These are phyloP conservation scores for Morella rubra DNA, from an alignment of 306 rosid species.

Conservation along the genomic window DNA sequence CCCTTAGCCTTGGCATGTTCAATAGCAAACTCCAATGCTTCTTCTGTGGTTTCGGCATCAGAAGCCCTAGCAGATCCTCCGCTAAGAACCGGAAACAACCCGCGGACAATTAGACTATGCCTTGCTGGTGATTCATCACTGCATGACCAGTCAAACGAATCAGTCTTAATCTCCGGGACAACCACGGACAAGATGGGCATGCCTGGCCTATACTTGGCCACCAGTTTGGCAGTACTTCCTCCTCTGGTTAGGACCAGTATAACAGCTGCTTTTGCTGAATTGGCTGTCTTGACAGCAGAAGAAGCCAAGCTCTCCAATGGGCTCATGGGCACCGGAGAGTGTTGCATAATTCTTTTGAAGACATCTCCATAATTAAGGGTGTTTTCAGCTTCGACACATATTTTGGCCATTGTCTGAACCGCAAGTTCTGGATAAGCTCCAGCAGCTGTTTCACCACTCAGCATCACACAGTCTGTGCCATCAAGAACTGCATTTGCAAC, in stretches of 20 bases:
- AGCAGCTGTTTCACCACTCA: conserved; percentile 93
- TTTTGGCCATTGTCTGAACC: conserved; percentile 77
- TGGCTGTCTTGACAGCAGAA: conserved; percentile 82
- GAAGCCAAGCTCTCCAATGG: conserved; percentile 89
- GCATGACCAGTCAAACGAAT: conserved; percentile 91
- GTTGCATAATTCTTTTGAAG: conserved; percentile 81
- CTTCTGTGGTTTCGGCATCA: conserved; percentile 83
- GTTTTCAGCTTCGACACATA: conserved; percentile 80
- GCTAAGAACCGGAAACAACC: conserved; percentile 82
- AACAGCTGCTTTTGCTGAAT: conserved; percentile 72
- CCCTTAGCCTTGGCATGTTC: conserved; percentile 73
- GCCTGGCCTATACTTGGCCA: conserved; percentile 97
- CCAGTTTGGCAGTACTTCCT: conserved; percentile 87
- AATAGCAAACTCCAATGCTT: conserved; percentile 79
- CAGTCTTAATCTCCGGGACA: conserved; percentile 90
- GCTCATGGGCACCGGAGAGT: conserved; percentile 86
- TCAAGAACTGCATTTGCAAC: conserved; percentile 91
- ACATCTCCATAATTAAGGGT: conserved; percentile 76
- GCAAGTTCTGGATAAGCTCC: conserved; percentile 93
- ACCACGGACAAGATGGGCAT: conserved; percentile 94
- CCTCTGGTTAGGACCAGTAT: conserved; percentile 82
- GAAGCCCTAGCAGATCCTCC: conserved; percentile 95
- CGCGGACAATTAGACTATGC: conserved; percentile 97
- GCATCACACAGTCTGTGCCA: conserved; percentile 92
- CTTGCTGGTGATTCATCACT: conserved; percentile 98